Evolutionary conservation across 495 filamentous ascomycete genomes (phyloP).

Genomic region (Hypoxylon perforatum): DNA sequence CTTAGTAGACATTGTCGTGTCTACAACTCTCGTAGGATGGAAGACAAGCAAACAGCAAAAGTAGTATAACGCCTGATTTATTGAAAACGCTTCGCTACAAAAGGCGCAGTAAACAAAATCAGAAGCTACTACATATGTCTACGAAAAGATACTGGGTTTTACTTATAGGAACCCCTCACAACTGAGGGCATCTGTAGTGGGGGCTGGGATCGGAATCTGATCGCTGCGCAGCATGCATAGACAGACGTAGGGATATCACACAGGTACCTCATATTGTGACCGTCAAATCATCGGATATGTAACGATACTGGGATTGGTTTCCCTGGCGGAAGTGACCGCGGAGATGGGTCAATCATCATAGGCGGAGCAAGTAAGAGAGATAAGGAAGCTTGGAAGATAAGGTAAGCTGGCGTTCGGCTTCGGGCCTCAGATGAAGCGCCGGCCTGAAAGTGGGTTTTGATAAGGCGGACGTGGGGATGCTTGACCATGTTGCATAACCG

Average conservation of each 20-base stretch:
- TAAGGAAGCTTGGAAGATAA: constrained; percentile 13
- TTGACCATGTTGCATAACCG: constrained; percentile 19
- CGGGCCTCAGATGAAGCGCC: constrained; percentile 16
- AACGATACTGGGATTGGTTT: not conserved
- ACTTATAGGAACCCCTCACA: not conserved
- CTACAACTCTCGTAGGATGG: not conserved
- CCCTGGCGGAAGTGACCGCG: not conserved
- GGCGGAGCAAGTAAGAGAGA: constrained; percentile 5
- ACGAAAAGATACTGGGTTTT: not conserved
- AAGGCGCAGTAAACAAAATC: not conserved
- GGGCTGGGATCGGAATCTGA: not conserved
- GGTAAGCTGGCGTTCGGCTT: constrained; percentile 11
- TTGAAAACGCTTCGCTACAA: not conserved
- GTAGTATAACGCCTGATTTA: not conserved
- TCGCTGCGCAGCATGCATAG: not conserved
- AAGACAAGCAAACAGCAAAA: not conserved
- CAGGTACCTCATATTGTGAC: too few relatives aligned
- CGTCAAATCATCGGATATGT: not conserved
- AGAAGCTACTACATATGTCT: not conserved
- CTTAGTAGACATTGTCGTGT: constrained; percentile 6
- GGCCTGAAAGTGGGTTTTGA: constrained; percentile 20
- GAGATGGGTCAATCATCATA: constrained; percentile 10
- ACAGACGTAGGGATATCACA: too few relatives aligned
- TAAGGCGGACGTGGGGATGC: constrained; percentile 19
- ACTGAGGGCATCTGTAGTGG: not conserved